These are phyloP conservation scores for Marvania coccoides DNA, from an alignment of 139 green algal genomes.

Conservation along the genomic window DNA sequence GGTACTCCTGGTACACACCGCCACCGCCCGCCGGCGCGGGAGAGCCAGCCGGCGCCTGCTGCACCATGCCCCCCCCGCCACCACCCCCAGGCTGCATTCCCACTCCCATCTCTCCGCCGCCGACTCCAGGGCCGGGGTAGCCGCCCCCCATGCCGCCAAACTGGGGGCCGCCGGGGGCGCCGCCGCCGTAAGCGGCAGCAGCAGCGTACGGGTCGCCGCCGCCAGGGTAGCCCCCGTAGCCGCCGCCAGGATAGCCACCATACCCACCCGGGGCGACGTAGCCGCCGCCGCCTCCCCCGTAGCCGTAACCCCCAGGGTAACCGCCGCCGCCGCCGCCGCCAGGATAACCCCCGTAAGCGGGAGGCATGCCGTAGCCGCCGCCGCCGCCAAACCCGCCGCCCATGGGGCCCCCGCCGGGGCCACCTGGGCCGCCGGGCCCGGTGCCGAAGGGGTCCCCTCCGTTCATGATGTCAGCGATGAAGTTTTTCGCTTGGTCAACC, in stretches of 20 bases:
- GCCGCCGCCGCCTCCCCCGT: background rate
- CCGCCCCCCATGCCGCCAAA: conserved; percentile 1
- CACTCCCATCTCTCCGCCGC: background rate
- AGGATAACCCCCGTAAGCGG: background rate
- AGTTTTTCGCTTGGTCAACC: conserved; percentile 28
- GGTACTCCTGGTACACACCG: conserved; percentile 54
- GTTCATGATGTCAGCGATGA: conserved; percentile 26
- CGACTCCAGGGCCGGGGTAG: background rate
- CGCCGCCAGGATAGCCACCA: conserved; percentile 10
- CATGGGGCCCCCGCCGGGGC: background rate
- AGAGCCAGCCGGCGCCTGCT: background rate
- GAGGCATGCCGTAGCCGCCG: background rate
- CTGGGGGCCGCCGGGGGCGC: background rate
- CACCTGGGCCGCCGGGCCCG: background rate
- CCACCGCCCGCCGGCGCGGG: background rate
- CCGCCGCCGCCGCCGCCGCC: background rate
- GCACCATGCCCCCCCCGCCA: background rate
- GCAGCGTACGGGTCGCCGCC: background rate
- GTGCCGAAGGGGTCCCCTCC: conserved; percentile 23
- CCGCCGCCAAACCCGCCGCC: background rate
- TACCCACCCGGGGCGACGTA: conserved; percentile 2
- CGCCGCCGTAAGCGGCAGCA: background rate
- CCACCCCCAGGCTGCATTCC: background rate
- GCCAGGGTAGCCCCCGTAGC: conserved; percentile 20
- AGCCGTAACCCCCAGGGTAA: background rate